Base-by-base conservation (phyloP, 2,329 filamentous ascomycete species). In the Ceratocystis lukuohia region DNA sequence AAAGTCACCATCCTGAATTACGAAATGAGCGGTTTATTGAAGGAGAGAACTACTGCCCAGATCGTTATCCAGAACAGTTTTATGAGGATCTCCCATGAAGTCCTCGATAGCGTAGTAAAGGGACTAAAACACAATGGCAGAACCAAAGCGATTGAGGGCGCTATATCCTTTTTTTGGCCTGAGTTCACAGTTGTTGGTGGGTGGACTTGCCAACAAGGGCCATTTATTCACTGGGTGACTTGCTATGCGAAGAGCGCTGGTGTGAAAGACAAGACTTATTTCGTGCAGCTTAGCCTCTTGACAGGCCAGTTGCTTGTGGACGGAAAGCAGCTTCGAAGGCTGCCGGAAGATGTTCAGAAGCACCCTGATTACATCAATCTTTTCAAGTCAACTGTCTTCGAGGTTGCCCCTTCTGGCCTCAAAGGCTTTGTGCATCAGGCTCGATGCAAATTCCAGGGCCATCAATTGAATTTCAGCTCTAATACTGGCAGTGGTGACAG, bases 261-360 rank as follows among this genome's bases (percentile, higher is more conserved):
- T 7, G 3, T 8, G 6, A 37, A 37, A 8, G 10, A 59, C 7
- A 20, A 20, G 4, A 1, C 20, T 37, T 8, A 37, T 37, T 5
- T 10, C 12, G 59, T 66, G 5, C 33, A 37, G 30, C 79, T 79
- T 69, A 82, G 83, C 68, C 62, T 83, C 0, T 69, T 86, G 1
- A 79, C 75, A 0, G 82, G 79, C 0, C 74, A 79, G 28, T 72
- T 87, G 0, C 74, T 84, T 0, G 76, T 85, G 0, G 76, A 84
- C 66, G 82, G 82, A 0, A 53, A 73, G 0, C 82, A 80, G 0
- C 69, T 84, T 0, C 71, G 76, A 3, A 75, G 78, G 1, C 74
- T 85, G 0, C 82, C 82, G 0, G 2, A 10, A 0, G 68, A 76
- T 0, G 85, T 82, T 62, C 74, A 78, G 44, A 6, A 15, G 0